phyloP scores from a whole-genome alignment of 73 alveolate genomes.

The Paramecium caudatum region DNA sequence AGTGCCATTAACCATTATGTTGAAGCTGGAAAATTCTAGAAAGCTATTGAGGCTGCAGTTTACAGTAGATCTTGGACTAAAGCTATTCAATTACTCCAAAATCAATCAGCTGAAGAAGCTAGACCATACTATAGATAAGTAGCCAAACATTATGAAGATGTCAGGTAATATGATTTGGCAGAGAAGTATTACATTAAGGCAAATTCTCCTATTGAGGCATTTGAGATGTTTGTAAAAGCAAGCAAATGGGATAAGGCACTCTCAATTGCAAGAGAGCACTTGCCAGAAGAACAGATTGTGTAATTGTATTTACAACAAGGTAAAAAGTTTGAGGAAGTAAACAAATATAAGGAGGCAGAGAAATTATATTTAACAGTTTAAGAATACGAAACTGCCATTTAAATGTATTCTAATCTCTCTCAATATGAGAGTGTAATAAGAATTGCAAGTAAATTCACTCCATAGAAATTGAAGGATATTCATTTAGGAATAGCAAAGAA shows the following conservation, averaged over 20 bases:
- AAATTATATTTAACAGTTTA: constrained; percentile 97
- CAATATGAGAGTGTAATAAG: constrained; percentile 99
- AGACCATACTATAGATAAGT: constrained; percentile 98
- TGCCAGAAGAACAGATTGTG: constrained; percentile 96
- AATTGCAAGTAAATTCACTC: constrained; percentile 97
- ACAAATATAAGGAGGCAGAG: constrained; percentile 98
- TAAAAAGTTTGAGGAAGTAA: constrained; percentile 95
- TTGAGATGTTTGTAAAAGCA: constrained; percentile 97
- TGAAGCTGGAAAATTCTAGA: constrained; percentile 98
- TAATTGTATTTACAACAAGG: constrained; percentile 96
- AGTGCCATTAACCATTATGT: constrained; percentile 89
- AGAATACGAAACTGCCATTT: constrained; percentile 99
- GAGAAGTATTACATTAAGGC: constrained; percentile 98
- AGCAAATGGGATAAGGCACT: constrained; percentile 98
- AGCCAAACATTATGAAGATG: constrained; percentile 99
- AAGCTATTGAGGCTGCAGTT: constrained; percentile 99
- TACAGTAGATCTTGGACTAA: constrained; percentile 97
- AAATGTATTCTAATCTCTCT: constrained; percentile 94
- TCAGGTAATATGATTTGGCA: constrained; percentile 98
- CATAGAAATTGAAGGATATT: constrained; percentile 94
- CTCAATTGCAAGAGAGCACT: constrained; percentile 93
- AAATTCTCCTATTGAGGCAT: constrained; percentile 88
- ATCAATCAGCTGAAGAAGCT: constrained; percentile 97
- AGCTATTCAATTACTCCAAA: constrained; percentile 93
- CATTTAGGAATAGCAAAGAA: constrained; percentile 97